Base-by-base conservation (phyloP, 345 rosid species). In the Linum lewisii region DNA sequence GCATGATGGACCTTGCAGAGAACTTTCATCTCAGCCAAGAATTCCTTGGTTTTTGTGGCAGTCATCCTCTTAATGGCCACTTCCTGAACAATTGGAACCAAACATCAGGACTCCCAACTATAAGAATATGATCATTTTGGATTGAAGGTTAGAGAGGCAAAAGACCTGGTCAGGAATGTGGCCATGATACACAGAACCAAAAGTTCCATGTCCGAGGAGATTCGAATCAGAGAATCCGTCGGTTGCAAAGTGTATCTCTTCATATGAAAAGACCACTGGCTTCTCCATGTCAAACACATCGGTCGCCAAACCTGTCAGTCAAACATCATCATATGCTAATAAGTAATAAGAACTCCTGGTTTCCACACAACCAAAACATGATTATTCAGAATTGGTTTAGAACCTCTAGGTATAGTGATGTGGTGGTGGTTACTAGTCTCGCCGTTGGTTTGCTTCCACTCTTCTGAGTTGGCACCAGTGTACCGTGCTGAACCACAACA, bases 1-100 rank as follows among this genome's bases (percentile, higher is more conserved):
- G 93, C 69, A 75, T 92, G 98, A 75, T 92, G 98, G 71, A 92
- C 96, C 72, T 72, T 92, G 86, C 98, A 86, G 69, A 92, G 69
- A 60, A 92, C 87, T 77, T 88, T 92, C 90, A 92, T 78, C 76
- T 92, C 98, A n/a, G 96, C 90, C 67, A 77, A 74, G 69, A 92
- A 92, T 79, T 92, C 97, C 79, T 81, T 88, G 24, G 95, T 83
- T 61, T 92, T 92, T 23, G 93, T 88, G 34, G 93, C 87, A 57
- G 96, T 86, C 98, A 92, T 88, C 66, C 82, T 83, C 75, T 92
- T 92, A 55, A 88, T 67, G 36, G 93, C 90, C 74, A 88, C 95
- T 77, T 92, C 98, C 98, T n/a, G n/a, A n/a, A n/a, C n/a, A n/a
- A n/a, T n/a, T n/a, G n/a, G n/a, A n/a, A n/a, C n/a, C n/a, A n/a